Percentiles rank a stretch among this genome's conserved stretches.
phyloP scores from a whole-genome alignment of 257 asterid species.

The Solanum tarapatanum region DNA sequence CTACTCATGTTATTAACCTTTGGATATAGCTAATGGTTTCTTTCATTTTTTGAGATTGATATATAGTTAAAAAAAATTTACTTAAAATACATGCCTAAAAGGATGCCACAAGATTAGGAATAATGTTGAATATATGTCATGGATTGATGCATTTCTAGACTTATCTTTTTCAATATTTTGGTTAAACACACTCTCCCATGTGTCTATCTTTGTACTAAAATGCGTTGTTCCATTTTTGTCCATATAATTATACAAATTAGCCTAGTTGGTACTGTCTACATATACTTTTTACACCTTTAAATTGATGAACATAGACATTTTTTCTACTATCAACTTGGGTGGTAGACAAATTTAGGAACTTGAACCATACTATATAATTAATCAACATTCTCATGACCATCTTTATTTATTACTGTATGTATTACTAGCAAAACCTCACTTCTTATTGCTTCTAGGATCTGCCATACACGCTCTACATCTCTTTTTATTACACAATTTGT shows the following conservation, averaged over 20 bases:
- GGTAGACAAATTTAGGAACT: conserved; percentile 18
- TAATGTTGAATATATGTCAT: conserved; percentile 5
- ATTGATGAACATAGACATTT: background rate
- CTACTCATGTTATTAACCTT: background rate
- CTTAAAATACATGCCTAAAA: background rate
- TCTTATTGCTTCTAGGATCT: conserved; percentile 54
- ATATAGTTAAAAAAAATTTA: background rate
- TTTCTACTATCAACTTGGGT: background rate
- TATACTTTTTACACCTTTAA: background rate
- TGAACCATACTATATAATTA: background rate
- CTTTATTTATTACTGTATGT: background rate
- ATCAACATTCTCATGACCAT: background rate
- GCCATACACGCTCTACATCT: background rate
- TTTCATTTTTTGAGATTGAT: conserved; percentile 24
- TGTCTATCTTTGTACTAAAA: background rate
- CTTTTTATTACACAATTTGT: background rate
- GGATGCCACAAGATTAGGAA: conserved; percentile 15
- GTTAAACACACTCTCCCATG: conserved; percentile 14
- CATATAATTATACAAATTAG: background rate
- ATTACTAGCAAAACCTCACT: conserved; percentile 24
- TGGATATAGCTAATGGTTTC: conserved; percentile 5
- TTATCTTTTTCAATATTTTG: background rate
- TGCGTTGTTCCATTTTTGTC: background rate
- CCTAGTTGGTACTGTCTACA: background rate
- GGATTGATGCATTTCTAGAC: conserved; percentile 42